Conservation (phyloP, 73 alveolate species). For the Tetrahymena borealis region DNA sequence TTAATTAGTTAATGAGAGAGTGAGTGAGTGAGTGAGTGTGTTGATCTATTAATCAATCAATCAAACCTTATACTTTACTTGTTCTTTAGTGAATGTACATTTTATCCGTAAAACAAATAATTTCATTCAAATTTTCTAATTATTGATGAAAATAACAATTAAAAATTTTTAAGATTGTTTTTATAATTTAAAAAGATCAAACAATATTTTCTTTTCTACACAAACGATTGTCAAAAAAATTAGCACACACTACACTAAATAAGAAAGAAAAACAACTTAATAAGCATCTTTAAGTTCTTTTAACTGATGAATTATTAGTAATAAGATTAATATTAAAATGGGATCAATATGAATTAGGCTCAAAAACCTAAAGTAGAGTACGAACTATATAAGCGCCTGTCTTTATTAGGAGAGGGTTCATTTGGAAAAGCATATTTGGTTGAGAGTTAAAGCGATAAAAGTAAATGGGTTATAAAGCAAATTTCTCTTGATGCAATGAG, state of each 20-base stretch:
- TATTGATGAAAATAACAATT: neutral
- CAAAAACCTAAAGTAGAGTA: constrained; percentile 2
- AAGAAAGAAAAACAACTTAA: neutral
- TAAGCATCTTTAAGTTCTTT: neutral
- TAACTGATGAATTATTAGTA: neutral
- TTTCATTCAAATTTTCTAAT: neutral
- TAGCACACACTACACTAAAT: neutral
- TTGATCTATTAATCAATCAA: neutral
- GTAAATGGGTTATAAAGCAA: constrained; percentile 78
- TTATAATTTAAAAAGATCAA: neutral
- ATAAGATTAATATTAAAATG: neutral
- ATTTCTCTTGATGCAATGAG: constrained; percentile 73
- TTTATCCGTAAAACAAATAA: too few relatives aligned
- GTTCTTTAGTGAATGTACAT: too few relatives aligned
- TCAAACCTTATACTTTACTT: too few relatives aligned
- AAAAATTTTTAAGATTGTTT: neutral
- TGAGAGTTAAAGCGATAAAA: constrained; percentile 63
- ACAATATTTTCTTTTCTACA: neutral
- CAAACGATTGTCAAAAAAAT: neutral
- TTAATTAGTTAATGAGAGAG: too few relatives aligned
- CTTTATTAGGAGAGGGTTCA: constrained; percentile 88
- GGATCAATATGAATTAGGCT: neutral
- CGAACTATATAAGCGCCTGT: constrained; percentile 72
- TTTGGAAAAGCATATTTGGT: constrained; percentile 91
- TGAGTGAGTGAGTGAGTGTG: too few relatives aligned